phyloP scores from a whole-genome alignment of 2,329 filamentous ascomycete species.

The Colletotrichum destructivum region DNA sequence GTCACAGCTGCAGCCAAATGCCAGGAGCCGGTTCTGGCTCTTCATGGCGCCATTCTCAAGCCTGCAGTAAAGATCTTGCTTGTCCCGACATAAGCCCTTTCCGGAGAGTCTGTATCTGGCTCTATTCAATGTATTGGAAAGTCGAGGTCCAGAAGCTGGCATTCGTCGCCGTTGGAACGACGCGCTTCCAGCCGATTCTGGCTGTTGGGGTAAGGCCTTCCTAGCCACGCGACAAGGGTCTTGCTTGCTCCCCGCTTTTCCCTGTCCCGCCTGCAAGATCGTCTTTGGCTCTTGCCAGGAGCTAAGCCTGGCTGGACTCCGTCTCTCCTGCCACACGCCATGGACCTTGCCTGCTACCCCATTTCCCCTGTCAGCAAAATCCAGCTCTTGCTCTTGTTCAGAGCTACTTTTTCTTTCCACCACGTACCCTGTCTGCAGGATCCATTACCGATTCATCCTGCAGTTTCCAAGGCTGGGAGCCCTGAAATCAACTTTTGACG shows the following conservation, averaged over 20 bases:
- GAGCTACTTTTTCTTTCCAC: too few species aligned
- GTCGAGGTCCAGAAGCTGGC: not conserved
- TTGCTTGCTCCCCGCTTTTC: not conserved
- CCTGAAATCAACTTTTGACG: too few species aligned
- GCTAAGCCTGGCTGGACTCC: too few species aligned
- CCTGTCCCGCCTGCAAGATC: too few species aligned
- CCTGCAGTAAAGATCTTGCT: not conserved
- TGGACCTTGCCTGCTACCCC: too few species aligned
- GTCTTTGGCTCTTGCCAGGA: too few species aligned
- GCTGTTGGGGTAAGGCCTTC: not conserved
- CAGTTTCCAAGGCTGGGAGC: too few species aligned
- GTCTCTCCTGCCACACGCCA: too few species aligned
- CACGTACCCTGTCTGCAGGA: too few species aligned
- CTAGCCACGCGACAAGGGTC: not conserved
- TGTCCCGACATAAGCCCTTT: not conserved
- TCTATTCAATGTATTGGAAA: not conserved
- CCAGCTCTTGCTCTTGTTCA: too few species aligned
- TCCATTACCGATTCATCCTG: too few species aligned
- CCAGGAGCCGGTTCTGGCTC: not conserved
- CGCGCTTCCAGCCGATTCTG: not conserved
- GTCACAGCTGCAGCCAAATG: not conserved
- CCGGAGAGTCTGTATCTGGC: not conserved
- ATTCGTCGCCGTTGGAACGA: not conserved
- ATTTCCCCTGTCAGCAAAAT: too few species aligned
- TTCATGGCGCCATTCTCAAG: not conserved